A percentile compares a stretch with the other conserved stretches of the same genome.
Evolutionary conservation across 2,329 filamentous ascomycete genomes (phyloP).

Genomic region (Aaosphaeria arxii): DNA sequence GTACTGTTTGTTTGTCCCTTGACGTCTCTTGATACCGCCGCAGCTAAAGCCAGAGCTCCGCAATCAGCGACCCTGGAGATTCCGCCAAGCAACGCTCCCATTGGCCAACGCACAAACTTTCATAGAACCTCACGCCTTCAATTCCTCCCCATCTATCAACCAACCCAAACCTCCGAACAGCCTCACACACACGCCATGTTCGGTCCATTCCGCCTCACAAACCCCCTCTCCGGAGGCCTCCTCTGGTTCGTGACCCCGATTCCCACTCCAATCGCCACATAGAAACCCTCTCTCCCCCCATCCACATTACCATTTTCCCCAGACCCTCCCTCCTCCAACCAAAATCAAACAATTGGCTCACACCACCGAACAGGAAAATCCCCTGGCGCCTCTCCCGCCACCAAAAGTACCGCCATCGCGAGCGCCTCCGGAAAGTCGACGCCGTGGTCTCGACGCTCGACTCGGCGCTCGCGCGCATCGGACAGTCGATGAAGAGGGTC

Average conservation of each 20-base stretch:
- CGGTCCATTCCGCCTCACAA: constrained; percentile 39
- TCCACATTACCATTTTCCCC: neutral
- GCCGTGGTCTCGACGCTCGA: constrained; percentile 80
- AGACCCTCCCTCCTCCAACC: neutral
- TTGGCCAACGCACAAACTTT: constrained; percentile 18
- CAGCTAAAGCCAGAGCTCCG: neutral
- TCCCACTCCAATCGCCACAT: neutral
- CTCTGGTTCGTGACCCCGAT: constrained; percentile 27
- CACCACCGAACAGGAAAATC: constrained; percentile 69
- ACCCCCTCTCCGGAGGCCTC: constrained; percentile 37
- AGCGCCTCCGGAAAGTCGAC: constrained; percentile 62
- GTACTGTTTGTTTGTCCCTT: no score
- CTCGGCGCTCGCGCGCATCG: constrained; percentile 68
- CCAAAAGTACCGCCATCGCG: constrained; percentile 76
- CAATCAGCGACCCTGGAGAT: constrained; percentile 2
- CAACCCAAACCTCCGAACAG: neutral
- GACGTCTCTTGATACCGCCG: no score
- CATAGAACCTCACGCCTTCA: constrained; percentile 14
- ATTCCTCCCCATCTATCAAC: constrained; percentile 7
- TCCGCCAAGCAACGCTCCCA: constrained; percentile 24
- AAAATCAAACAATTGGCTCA: neutral
- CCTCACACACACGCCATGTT: constrained; percentile 31
- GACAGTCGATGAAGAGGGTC: constrained; percentile 70
- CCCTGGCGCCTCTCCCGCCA: constrained; percentile 92
- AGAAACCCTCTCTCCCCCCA: constrained; percentile 1